Evolutionary conservation across 805 yeast genomes (phyloP).

Genomic region (Lachancea dasiensis): DNA sequence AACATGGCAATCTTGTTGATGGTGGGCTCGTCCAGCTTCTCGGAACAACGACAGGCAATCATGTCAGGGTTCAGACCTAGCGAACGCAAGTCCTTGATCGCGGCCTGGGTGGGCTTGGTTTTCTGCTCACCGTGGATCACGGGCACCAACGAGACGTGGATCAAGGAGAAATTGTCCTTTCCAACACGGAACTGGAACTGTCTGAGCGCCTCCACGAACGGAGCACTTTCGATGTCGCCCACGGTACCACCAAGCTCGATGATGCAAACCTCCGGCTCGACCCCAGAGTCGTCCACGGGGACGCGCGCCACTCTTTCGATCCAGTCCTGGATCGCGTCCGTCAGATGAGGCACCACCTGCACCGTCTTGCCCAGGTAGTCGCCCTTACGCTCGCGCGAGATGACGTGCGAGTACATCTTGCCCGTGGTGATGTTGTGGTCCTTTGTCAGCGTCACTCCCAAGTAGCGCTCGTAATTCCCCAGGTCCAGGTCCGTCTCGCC

Average conservation of each 20-base stretch:
- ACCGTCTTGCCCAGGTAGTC: constrained; percentile 99
- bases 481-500: constrained; percentile 98
- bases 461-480: constrained; percentile 96
- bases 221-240: constrained; percentile 98
- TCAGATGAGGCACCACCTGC: constrained; percentile 97
- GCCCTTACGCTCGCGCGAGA: constrained; percentile 91
- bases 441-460: constrained; percentile 84
- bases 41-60: constrained; percentile 96
- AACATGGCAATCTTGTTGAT: constrained; percentile 96
- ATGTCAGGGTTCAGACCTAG: constrained; percentile 92
- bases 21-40: constrained; percentile 74
- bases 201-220: constrained; percentile 97
- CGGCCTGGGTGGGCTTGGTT: constrained; percentile 99
- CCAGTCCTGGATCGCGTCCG: constrained; percentile 98
- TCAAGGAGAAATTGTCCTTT: constrained; percentile 83
- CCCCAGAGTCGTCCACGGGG: constrained; percentile 86
- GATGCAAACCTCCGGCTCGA: constrained; percentile 93
- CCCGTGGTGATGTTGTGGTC: constrained; percentile 99
- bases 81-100: constrained; percentile 92
- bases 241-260: constrained; percentile 99
- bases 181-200: constrained; percentile 99
- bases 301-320: constrained; percentile 84
- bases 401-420: constrained; percentile 89
- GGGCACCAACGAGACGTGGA: constrained; percentile 95
- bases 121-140: constrained; percentile 98